Evolutionary conservation across 2,329 filamentous ascomycete species (phyloP), one percentile per base, ranked within the genome.

Genomic region (Septoria linicola): DNA sequence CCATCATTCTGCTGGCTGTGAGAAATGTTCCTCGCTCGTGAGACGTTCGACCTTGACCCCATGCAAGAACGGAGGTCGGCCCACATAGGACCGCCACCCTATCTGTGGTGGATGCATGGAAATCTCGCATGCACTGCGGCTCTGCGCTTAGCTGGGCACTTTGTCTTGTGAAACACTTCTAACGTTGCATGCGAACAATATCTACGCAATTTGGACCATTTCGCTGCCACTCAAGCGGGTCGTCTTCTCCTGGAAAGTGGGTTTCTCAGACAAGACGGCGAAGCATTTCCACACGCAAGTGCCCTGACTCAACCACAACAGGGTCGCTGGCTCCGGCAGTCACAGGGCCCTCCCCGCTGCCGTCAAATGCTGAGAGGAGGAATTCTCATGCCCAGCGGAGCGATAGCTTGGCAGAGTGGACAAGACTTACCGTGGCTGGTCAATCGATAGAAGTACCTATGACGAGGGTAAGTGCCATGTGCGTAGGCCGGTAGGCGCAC

Each of bases 11-110:
- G n/a, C n/a, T n/a, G n/a, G n/a, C n/a, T 27, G 23, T 27, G 23
- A 27, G 23, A 5, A 27, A 27, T 27, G 23, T 27, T 10, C 23
- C 23, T 27, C n/a, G 23, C 23, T 27, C 23, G n/a, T n/a, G n/a
- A n/a, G n/a, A n/a, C n/a, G n/a, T n/a, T n/a, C n/a, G n/a, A n/a
- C n/a, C n/a, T n/a, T n/a, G n/a, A n/a, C n/a, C n/a, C n/a, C n/a
- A n/a, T n/a, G n/a, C 5, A 27, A 27, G 5, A 58, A 63, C 65
- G 58, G 63, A 72, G 52, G 14, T 13, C 31, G 31, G 14, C 31
- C 31, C 31, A 34, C 31, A 34, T 7, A 13, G 27, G 27, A 30
- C n/a, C n/a, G n/a, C n/a, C n/a, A n/a, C n/a, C 27, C 27, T 30
- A 30, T 30, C 7, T 30, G 27, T n/a, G 27, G 27, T 30, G 27